Conservation (phyloP, 495 filamentous ascomycete genomes). For the Xylaria curta region DNA sequence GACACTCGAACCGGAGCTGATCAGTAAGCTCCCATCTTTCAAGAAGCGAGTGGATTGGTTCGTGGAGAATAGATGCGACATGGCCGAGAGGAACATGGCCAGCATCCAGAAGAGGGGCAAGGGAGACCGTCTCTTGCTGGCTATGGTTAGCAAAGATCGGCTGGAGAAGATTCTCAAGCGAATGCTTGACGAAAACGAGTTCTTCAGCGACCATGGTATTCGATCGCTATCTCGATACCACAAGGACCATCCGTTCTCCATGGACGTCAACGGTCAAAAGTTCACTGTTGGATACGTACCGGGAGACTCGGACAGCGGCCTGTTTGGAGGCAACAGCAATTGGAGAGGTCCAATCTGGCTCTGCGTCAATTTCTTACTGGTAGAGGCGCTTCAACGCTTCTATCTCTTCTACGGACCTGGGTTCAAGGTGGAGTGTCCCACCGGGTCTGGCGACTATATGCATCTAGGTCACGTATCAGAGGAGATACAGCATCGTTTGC, state of each 20-base stretch:
- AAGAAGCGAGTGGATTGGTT: conserved; percentile 94
- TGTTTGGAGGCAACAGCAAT: conserved; percentile 98
- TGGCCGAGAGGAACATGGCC: conserved; percentile 90
- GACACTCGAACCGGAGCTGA: conserved; percentile 90
- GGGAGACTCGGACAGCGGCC: conserved; percentile 89
- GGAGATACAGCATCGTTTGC: conserved; percentile 91
- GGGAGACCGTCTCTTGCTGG: conserved; percentile 81
- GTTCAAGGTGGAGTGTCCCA: conserved; percentile 90
- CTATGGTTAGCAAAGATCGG: conserved; percentile 88
- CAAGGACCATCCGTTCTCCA: conserved; percentile 86
- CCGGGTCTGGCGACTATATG: conserved; percentile 93
- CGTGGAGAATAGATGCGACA: conserved; percentile 80
- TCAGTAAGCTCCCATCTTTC: conserved; percentile 92
- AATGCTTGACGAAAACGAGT: conserved; percentile 95
- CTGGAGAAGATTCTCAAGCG: conserved; percentile 82
- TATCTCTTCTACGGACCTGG: conserved; percentile 93
- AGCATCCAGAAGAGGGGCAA: conserved; percentile 89
- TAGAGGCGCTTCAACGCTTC: conserved; percentile 90
- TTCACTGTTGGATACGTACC: conserved; percentile 91
- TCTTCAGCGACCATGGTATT: conserved; percentile 88
- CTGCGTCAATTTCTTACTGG: conserved; percentile 92
- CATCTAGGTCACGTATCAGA: conserved; percentile 96
- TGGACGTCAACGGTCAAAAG: conserved; percentile 92
- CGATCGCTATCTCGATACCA: conserved; percentile 94
- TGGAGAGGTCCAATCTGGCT: conserved; percentile 96